A percentile compares a stretch with the other conserved stretches of the same genome.
Conservation (phyloP, 2,329 filamentous ascomycete genomes). For the Aspergillus novofumigatus region DNA sequence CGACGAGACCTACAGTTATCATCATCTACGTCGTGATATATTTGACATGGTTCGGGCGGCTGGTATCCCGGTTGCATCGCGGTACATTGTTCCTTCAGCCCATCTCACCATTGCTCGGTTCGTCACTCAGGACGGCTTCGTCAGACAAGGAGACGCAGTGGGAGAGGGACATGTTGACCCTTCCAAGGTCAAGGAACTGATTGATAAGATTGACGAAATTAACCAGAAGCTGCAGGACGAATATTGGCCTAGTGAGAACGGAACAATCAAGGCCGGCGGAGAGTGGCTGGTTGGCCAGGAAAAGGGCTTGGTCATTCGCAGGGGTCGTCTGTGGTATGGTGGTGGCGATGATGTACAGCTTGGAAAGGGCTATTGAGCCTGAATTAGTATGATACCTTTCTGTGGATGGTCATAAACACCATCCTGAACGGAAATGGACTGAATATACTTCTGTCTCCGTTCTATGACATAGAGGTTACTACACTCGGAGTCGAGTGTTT, state of each 20-base stretch:
- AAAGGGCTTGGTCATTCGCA: constrained; percentile 68
- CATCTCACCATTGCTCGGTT: constrained; percentile 84
- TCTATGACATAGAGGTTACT: too few species aligned
- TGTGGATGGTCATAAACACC: too few species aligned
- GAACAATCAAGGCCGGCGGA: constrained; percentile 47
- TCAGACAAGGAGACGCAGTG: constrained; percentile 29
- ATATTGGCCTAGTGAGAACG: constrained; percentile 58
- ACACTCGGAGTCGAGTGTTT: too few species aligned
- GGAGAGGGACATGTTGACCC: constrained; percentile 35
- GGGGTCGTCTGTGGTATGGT: constrained; percentile 80
- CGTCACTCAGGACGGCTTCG: constrained; percentile 60
- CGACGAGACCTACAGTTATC: constrained; percentile 73
- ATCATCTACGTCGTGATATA: constrained; percentile 78
- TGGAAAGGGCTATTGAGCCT: background rate
- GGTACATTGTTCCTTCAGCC: constrained; percentile 85
- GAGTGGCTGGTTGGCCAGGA: constrained; percentile 85
- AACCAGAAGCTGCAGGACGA: constrained; percentile 69
- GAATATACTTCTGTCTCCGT: too few species aligned
- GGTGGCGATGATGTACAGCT: constrained; percentile 64
- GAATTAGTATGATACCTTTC: background rate
- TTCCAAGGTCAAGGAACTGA: constrained; percentile 58
- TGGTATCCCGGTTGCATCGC: constrained; percentile 65
- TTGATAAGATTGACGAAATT: constrained; percentile 68
- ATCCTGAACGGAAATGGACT: too few species aligned
- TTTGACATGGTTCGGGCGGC: constrained; percentile 58